Evolutionary conservation across 352 stramenopile species (phyloP).

Genomic region (Globisporangium barbulae): DNA sequence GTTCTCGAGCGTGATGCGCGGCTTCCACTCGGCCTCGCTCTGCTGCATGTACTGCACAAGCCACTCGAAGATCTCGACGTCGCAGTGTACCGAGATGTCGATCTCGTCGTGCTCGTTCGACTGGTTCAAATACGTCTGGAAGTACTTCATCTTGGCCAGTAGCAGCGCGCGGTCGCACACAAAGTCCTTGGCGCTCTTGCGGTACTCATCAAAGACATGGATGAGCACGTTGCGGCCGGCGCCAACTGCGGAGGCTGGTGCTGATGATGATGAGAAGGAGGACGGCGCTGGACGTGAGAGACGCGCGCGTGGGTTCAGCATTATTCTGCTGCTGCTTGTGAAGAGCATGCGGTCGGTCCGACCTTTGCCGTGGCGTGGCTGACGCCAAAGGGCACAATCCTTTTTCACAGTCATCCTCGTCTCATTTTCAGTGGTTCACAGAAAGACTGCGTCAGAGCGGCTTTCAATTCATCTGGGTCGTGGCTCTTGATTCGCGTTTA

Average conservation of each 20-base stretch:
- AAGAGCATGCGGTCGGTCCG: too few species aligned
- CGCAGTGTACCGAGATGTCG: conserved; percentile 92
- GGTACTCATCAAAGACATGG: conserved; percentile 89
- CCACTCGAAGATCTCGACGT: conserved; percentile 91
- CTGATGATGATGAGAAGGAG: neutral
- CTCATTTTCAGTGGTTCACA: too few species aligned
- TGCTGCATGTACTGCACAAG: conserved; percentile 88
- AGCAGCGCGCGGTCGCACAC: conserved; percentile 73
- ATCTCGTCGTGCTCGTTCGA: conserved; percentile 86
- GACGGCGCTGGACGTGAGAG: neutral
- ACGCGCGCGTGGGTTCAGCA: conserved; percentile 7
- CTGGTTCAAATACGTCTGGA: conserved; percentile 77
- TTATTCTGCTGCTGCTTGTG: neutral
- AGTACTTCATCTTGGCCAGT: conserved; percentile 91
- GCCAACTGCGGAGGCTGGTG: neutral
- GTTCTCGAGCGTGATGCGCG: conserved; percentile 63
- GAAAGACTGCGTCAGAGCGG: too few species aligned
- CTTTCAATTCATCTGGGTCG: too few species aligned
- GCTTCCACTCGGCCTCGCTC: conserved; percentile 36
- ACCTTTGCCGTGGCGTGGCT: neutral
- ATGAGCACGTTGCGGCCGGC: conserved; percentile 65
- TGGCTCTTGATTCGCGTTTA: too few species aligned
- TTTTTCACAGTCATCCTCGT: too few species aligned
- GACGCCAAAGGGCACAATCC: neutral
- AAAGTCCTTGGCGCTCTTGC: conserved; percentile 86